These are phyloP conservation scores for Penicillium lividum DNA, from an alignment of 495 filamentous ascomycete genomes.

Conservation along the genomic window DNA sequence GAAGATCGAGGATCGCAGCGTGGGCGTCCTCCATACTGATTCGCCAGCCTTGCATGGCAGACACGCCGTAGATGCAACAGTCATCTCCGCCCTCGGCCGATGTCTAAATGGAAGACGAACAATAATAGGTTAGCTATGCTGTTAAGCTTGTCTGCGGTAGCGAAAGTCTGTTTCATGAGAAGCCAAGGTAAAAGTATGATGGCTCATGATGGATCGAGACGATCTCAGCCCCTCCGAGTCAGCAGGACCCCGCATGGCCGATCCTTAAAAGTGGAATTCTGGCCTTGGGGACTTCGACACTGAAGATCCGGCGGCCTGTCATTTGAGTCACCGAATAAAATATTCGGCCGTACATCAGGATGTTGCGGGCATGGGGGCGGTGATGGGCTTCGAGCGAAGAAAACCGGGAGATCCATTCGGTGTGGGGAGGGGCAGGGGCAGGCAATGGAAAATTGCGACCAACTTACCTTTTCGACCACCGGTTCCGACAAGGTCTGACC, in stretches of 20 bases:
- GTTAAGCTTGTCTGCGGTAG: background rate
- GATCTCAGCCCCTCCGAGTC: constrained; percentile 26
- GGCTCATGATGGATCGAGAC: constrained; percentile 11
- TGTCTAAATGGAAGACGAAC: constrained; percentile 51
- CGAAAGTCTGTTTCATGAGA: background rate
- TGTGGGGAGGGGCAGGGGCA: constrained; percentile 35
- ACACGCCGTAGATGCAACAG: constrained; percentile 86
- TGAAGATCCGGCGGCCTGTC: background rate
- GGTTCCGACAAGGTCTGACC: constrained; percentile 99
- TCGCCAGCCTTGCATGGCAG: constrained; percentile 99
- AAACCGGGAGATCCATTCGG: constrained; percentile 17
- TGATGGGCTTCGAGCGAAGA: constrained; percentile 5
- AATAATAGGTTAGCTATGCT: background rate
- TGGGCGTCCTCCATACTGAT: constrained; percentile 99
- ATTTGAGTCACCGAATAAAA: background rate
- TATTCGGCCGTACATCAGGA: background rate
- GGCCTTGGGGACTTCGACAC: background rate
- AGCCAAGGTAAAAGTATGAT: background rate
- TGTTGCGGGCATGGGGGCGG: background rate
- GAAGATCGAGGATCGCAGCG: constrained; percentile 82
- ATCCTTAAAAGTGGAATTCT: constrained; percentile 7
- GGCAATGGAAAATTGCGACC: constrained; percentile 22
- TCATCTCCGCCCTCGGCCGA: constrained; percentile 92
- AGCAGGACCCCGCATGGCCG: constrained; percentile 30
- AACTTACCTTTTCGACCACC: constrained; percentile 93